phyloP scores from a whole-genome alignment of 352 stramenopile species.

The Phytophthora pseudosyringae region DNA sequence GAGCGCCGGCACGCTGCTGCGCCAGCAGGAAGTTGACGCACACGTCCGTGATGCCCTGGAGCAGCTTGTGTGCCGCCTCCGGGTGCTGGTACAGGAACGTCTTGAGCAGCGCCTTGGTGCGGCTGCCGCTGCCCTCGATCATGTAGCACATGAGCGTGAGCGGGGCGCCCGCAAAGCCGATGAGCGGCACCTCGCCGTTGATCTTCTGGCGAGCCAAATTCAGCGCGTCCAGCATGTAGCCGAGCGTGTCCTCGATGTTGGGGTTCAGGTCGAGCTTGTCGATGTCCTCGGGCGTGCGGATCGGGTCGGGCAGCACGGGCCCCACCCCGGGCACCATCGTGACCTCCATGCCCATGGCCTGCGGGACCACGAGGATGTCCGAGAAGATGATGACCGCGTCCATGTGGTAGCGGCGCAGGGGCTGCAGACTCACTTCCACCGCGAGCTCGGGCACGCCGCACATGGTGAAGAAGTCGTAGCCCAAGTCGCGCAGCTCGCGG shows the following conservation, averaged over 20 bases:
- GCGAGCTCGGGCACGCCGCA: slow-evolving; percentile 85
- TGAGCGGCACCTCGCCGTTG: slow-evolving; percentile 94
- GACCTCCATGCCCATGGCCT: slow-evolving; percentile 97
- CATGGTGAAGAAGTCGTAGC: slow-evolving; percentile 93
- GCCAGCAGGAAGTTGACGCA: slow-evolving; percentile 96
- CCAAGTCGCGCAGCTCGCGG: slow-evolving; percentile 77
- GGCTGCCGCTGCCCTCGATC: slow-evolving; percentile 96
- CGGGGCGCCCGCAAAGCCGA: slow-evolving; percentile 97
- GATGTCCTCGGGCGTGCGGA: slow-evolving; percentile 89
- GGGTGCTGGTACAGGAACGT: slow-evolving; percentile 96
- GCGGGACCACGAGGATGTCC: slow-evolving; percentile 98
- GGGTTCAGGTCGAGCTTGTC: slow-evolving; percentile 89
- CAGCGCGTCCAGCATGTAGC: slow-evolving; percentile 96
- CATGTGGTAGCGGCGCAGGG: slow-evolving; percentile 92
- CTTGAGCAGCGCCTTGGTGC: slow-evolving; percentile 95
- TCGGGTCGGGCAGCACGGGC: slow-evolving; percentile 80
- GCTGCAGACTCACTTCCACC: slow-evolving; percentile 98
- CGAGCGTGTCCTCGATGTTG: slow-evolving; percentile 93
- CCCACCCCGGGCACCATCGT: slow-evolving; percentile 96
- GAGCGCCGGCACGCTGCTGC: slow-evolving; percentile 93
- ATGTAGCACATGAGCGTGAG: slow-evolving; percentile 99
- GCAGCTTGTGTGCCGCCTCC: slow-evolving; percentile 89
- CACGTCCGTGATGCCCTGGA: slow-evolving; percentile 95
- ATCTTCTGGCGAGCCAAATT: slow-evolving; percentile 93
- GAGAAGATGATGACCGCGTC: slow-evolving; percentile 99